phyloP scores from a whole-genome alignment of 2,329 filamentous ascomycete genomes.

The Cordyceps javanica region DNA sequence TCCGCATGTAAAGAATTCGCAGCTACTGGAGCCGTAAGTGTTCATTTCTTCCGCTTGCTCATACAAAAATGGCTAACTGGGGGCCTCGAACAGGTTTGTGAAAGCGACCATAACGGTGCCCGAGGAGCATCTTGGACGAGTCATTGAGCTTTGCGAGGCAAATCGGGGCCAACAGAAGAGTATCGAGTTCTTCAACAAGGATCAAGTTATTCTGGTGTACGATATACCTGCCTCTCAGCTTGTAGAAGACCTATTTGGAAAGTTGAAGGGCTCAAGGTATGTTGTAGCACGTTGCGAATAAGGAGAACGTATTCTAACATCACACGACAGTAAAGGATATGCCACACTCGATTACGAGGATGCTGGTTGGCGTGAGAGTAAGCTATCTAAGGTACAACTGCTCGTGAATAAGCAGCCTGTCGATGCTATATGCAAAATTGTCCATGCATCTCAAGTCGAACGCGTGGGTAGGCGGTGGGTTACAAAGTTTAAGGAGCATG shows the following conservation, averaged over 20 bases:
- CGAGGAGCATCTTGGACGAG: slow-evolving; percentile 86
- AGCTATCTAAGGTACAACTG: slow-evolving; percentile 82
- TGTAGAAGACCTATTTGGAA: slow-evolving; percentile 96
- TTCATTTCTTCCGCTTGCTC: not conserved
- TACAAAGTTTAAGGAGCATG: slow-evolving; percentile 92
- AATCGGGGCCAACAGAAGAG: slow-evolving; percentile 84
- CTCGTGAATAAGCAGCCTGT: slow-evolving; percentile 91
- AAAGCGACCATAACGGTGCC: slow-evolving; percentile 82
- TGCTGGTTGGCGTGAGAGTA: slow-evolving; percentile 73
- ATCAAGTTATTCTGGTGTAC: slow-evolving; percentile 93
- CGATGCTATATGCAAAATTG: slow-evolving; percentile 86
- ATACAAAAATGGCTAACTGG: not conserved
- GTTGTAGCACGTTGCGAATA: slow-evolving; percentile 14
- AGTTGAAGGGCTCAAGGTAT: slow-evolving; percentile 77
- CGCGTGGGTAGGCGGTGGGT: slow-evolving; percentile 84
- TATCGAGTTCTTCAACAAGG: slow-evolving; percentile 84
- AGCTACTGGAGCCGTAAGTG: slow-evolving; percentile 46
- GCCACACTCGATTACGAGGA: slow-evolving; percentile 97
- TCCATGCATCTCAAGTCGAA: slow-evolving; percentile 76
- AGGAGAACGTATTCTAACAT: not conserved
- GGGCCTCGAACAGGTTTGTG: slow-evolving; percentile 48
- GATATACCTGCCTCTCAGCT: slow-evolving; percentile 80
- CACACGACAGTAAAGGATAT: slow-evolving; percentile 64
- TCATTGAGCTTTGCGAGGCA: slow-evolving; percentile 89
- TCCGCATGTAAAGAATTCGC: slow-evolving; percentile 36